These are phyloP conservation scores for Stevia rebaudiana DNA, from an alignment of 140 eudicot genomes.

Conservation along the genomic window DNA sequence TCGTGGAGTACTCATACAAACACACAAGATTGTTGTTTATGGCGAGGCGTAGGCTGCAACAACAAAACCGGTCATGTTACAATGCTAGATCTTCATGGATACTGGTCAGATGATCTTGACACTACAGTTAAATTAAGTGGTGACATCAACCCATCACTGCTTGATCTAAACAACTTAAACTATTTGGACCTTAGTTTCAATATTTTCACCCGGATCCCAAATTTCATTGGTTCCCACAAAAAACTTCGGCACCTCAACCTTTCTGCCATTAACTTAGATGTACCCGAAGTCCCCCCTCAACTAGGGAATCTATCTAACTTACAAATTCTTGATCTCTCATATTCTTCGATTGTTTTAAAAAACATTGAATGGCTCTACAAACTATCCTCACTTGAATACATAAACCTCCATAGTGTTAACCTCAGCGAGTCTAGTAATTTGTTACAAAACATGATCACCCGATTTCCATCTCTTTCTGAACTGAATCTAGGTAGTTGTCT, in stretches of 20 bases:
- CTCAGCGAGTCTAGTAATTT: constrained; percentile 1
- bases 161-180: background rate
- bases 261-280: background rate
- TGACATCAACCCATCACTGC: background rate
- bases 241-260: constrained; percentile 10
- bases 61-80: background rate
- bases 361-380: background rate
- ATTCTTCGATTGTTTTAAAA: background rate
- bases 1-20: constrained; percentile 9
- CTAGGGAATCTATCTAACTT: constrained; percentile 5
- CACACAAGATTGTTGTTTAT: constrained; percentile 9
- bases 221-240: background rate
- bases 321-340: background rate
- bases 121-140: background rate
- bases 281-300: constrained; percentile 10
- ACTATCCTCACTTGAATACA: constrained; percentile 1
- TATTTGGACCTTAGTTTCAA: constrained; percentile 9
- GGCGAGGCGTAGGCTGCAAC: constrained; percentile 11
- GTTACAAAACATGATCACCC: background rate
- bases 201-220: background rate
- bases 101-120: background rate
- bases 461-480: constrained; percentile 13
- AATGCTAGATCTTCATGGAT: constrained; percentile 2
- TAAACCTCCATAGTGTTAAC: background rate
- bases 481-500: background rate